These are phyloP conservation scores for Ophiostoma fasciatum DNA, from an alignment of 2,329 filamentous ascomycete species.

Conservation along the genomic window DNA sequence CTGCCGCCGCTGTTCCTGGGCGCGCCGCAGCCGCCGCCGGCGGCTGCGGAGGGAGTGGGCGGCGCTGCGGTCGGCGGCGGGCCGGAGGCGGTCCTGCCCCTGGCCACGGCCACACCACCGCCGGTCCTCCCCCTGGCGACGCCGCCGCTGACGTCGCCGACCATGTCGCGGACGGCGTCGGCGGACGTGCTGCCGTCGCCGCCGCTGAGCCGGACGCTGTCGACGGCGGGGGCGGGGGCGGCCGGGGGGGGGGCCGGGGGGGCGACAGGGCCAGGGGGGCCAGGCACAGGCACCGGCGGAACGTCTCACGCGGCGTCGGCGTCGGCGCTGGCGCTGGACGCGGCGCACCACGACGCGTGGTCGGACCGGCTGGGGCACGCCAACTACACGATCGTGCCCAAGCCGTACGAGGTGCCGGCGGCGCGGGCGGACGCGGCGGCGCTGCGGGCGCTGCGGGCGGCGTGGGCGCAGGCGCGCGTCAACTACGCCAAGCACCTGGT, in stretches of 20 bases:
- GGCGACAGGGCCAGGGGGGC: no score
- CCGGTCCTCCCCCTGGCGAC: no score
- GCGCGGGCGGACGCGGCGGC: constrained; percentile 36
- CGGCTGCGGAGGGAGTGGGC: constrained; percentile 46
- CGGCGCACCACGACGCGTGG: constrained; percentile 70
- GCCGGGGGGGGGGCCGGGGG: no score
- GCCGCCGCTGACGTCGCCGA: no score
- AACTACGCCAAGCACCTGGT: constrained; percentile 85
- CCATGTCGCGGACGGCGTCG: not conserved
- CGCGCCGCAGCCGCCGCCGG: constrained; percentile 18
- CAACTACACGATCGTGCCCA: constrained; percentile 77
- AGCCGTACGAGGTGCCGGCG: constrained; percentile 52
- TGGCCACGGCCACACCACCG: no score
- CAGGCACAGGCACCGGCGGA: no score
- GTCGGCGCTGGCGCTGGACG: constrained; percentile 37
- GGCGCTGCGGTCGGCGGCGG: constrained; percentile 82
- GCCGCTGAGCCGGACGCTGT: constrained; percentile 62
- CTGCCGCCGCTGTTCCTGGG: constrained; percentile 66
- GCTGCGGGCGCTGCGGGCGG: constrained; percentile 49
- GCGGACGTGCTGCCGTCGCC: constrained; percentile 38
- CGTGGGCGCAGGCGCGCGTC: constrained; percentile 70
- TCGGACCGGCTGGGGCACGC: constrained; percentile 75
- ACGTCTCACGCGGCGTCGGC: not conserved
- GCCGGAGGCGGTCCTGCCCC: no score
- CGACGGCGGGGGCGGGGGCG: no score